phyloP scores from a whole-genome alignment of 2,329 filamentous ascomycete species.

The Tolypocladium nubicola region DNA sequence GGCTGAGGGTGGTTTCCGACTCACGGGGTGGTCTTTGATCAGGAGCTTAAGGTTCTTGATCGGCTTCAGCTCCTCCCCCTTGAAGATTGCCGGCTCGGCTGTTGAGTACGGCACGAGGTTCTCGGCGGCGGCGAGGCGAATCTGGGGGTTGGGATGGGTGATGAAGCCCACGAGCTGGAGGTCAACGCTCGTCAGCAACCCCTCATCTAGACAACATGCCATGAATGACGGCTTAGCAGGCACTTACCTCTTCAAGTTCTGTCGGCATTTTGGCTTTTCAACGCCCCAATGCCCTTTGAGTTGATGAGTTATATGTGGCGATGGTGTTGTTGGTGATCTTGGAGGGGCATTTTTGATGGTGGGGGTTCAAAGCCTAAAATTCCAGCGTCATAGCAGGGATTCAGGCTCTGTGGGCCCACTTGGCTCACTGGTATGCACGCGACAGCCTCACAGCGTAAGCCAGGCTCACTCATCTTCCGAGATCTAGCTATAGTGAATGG shows the following conservation, averaged over 20 bases:
- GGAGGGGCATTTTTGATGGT: constrained; percentile 12
- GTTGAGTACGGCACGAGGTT: constrained; percentile 77
- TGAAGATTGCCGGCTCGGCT: constrained; percentile 70
- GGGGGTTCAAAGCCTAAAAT: constrained; percentile 6
- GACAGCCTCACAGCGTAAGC: background rate
- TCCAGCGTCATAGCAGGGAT: constrained; percentile 6
- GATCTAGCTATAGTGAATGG: background rate
- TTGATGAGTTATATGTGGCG: background rate
- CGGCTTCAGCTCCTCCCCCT: constrained; percentile 64
- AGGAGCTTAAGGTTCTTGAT: constrained; percentile 82
- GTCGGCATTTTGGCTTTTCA: constrained; percentile 48
- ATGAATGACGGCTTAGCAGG: background rate
- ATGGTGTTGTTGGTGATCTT: constrained; percentile 2
- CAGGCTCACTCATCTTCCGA: background rate
- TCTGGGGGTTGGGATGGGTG: constrained; percentile 81
- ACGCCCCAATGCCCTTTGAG: background rate
- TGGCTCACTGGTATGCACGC: background rate
- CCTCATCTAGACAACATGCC: background rate
- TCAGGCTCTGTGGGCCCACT: constrained; percentile 10
- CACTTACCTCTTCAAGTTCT: constrained; percentile 61
- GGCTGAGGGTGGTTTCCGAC: constrained; percentile 13
- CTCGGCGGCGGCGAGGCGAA: constrained; percentile 76
- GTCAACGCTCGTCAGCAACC: background rate
- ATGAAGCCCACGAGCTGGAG: constrained; percentile 82
- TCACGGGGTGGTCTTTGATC: constrained; percentile 70